phyloP scores from a whole-genome alignment of 257 asterid species.

The Solanum lycopersicoides region DNA sequence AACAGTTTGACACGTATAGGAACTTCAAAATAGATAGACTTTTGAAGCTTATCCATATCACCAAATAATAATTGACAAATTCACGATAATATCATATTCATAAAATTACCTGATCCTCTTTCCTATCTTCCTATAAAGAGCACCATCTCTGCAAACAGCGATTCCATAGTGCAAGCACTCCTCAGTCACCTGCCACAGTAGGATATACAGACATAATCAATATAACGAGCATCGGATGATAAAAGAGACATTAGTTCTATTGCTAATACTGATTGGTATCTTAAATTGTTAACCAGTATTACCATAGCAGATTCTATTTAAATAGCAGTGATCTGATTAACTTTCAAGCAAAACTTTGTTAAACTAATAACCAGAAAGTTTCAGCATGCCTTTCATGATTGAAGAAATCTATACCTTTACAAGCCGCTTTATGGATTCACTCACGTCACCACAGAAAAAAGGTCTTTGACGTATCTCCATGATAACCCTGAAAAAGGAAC shows the following conservation, averaged over 20 bases:
- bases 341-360: background rate
- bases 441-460: constrained; percentile 71
- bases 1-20: background rate
- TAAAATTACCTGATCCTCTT: constrained; percentile 67
- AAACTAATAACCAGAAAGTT: background rate
- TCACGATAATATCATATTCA: background rate
- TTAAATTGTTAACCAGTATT: background rate
- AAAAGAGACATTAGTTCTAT: background rate
- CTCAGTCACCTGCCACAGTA: constrained; percentile 67
- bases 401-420: constrained; percentile 49
- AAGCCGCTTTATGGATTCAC: constrained; percentile 45
- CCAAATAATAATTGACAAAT: background rate
- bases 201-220: background rate
- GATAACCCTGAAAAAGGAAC: constrained; percentile 67
- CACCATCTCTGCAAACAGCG: constrained; percentile 83
- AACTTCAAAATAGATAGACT: background rate
- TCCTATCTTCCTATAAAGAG: constrained; percentile 87
- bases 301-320: background rate
- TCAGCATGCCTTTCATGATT: background rate
- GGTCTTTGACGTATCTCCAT: constrained; percentile 94
- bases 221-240: background rate
- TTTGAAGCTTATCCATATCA: background rate
- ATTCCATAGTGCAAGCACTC: constrained; percentile 89
- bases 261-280: background rate
- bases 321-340: background rate